A percentile compares a stretch with the other conserved stretches of the same genome.
Evolutionary conservation across 2,329 filamentous ascomycete species (phyloP).

Genomic region (Colletotrichum caudatum): DNA sequence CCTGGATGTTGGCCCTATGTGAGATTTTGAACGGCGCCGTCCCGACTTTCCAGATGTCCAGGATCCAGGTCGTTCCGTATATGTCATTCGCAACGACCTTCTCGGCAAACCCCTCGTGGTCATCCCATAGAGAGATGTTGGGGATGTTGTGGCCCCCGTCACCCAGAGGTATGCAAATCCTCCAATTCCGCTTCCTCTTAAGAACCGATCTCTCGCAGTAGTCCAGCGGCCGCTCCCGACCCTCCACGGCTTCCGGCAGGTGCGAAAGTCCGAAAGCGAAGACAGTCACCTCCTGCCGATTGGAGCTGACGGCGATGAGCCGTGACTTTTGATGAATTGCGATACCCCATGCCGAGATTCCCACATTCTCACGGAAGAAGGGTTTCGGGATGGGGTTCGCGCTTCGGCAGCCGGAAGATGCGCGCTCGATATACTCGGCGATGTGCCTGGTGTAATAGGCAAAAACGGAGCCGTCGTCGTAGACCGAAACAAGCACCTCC

Average conservation of each 20-base stretch:
- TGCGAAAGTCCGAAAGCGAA: constrained; percentile 61
- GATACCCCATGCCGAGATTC: constrained; percentile 87
- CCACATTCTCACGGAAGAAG: constrained; percentile 83
- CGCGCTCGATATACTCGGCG: constrained; percentile 56
- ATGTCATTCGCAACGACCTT: constrained; percentile 66
- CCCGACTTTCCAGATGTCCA: constrained; percentile 63
- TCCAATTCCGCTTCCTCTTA: constrained; percentile 61
- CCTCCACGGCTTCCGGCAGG: constrained; percentile 41
- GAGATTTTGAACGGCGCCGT: constrained; percentile 36
- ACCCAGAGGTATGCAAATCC: constrained; percentile 60
- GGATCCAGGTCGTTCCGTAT: constrained; percentile 60
- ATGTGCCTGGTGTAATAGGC: constrained; percentile 74
- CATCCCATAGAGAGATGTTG: constrained; percentile 63
- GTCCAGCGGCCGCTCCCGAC: constrained; percentile 40
- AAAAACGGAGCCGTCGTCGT: constrained; percentile 81
- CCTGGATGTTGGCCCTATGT: constrained; percentile 27
- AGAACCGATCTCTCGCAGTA: constrained; percentile 52
- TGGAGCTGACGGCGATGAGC: constrained; percentile 87
- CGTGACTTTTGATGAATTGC: constrained; percentile 85
- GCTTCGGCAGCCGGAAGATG: constrained; percentile 15
- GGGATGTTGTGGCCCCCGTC: constrained; percentile 61
- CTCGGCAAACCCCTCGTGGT: constrained; percentile 60
- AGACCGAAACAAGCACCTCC: constrained; percentile 76
- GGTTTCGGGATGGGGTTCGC: constrained; percentile 50
- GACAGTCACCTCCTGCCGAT: constrained; percentile 68